Base-by-base conservation (phyloP, 306 rosid species). In the Dalbergia cochinchinensis region DNA sequence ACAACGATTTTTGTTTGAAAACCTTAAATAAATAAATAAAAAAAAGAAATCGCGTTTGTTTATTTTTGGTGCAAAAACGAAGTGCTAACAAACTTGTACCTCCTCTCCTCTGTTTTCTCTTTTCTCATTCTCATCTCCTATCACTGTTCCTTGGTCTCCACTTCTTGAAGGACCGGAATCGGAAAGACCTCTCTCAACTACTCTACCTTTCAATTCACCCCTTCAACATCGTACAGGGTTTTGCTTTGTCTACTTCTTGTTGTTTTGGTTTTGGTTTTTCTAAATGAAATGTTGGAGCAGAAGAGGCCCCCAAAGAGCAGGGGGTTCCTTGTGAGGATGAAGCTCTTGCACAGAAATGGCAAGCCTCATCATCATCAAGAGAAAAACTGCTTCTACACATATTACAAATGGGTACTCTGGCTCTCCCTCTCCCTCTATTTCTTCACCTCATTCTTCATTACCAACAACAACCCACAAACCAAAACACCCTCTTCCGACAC, bases 321-420 rank as follows among this genome's bases (percentile, higher is more conserved):
- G 76, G 92, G 94, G 2, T 86, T 90, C 81, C 86, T 89, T 73
- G 82, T 94, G 4, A 89, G 72, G 75, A 94, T 94, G 98, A 94
- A 87, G 82, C 89, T 94, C 65, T 61, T 84, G 4, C 86, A 80
- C 14, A 91, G 86, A 82, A 74, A 88, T 61, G 88, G 85, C 45
- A 35, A 50, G 14, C 57, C n/a, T 4, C 39, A 39, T 5, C 37
- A 85, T 15, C 83, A 67, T 13, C 92, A 86, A 58, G 97, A 91
- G 12, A 90, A 78, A 76, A 66, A 80, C 82, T 90, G 80, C 65
- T 84, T 90, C 66, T 86, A 69, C 78, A 81, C 63, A 54, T 85
- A 92, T 72, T 92, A 87, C 94, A 94, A 92, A 84, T 92, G 88
- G 86, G 14, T 92, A 45, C 90, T 92, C 22, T 94, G 96, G 92